Base-by-base conservation (phyloP, 768 basidiomycete genomes). In the Tylopilus sp. region DNA sequence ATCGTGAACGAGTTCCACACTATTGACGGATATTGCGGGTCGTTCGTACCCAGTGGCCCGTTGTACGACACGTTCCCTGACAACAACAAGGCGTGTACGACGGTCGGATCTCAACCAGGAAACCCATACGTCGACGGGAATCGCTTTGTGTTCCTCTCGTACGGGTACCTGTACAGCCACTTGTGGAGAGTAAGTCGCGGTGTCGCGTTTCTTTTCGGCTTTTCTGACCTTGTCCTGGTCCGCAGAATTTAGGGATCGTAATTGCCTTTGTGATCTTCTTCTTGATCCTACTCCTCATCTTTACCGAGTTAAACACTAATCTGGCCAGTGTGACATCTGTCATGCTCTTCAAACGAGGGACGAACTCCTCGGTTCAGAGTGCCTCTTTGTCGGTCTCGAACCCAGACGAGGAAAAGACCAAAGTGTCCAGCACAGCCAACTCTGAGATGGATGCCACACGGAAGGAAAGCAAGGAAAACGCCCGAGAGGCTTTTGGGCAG, bases 1-100 rank as follows among this genome's bases (percentile, higher is more conserved):
- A 75, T 95, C 63, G 75, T 80, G 22, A 95, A 93, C 69, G 91
- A 95, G 66, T 93, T 94, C 70, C 81, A 79, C 57, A 83, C 79
- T 0, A 69, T 88, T 6, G 67, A 86, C 18, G 88, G 85, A 40
- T 61, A 69, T 13, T 86, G 85, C 60, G 71, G 84, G 22, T 65
- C 72, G 36, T 70, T 88, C 13, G 80, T 84, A 0, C 84, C 87
- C 4, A 74, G 71, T 3, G 86, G 86, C 0, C 70, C 83, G 0
- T 80, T 80, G 1, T 89, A 89, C 55, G 79, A 79, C 56, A 71
- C 71, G 18, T 64, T 85, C 36, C 65, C 74, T 3, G 56, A 85
- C 15, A 66, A 57, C 1, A 89, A 92, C 62, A 91, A 91, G 68
- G 85, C 86, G 1, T 95, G 92, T 64, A 77, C 87, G 3, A 77